A percentile compares a stretch with the other conserved stretches of the same genome.
These are phyloP conservation scores for Cinnamomum chago DNA, from an alignment of 164 flowering plant genomes.

Conservation along the genomic window DNA sequence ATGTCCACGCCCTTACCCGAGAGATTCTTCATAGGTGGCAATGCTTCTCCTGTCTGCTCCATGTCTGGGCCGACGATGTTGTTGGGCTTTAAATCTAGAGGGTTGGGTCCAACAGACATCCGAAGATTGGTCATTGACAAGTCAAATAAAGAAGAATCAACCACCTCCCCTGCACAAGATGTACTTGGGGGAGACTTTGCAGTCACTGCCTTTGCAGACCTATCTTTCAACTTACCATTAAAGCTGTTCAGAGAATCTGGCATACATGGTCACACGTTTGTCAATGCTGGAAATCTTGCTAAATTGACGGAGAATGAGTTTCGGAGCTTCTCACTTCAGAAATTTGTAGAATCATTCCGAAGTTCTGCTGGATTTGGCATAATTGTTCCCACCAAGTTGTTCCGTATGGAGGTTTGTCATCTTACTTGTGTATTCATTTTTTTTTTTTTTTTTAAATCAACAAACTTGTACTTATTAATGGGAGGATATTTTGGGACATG, in stretches of 20 bases:
- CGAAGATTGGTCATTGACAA: slow-evolving; percentile 42
- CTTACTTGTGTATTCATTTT: neutral
- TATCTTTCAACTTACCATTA: slow-evolving; percentile 83
- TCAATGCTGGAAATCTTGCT: slow-evolving; percentile 66
- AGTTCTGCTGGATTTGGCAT: slow-evolving; percentile 69
- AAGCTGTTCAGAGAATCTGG: slow-evolving; percentile 69
- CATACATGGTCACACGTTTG: slow-evolving; percentile 85
- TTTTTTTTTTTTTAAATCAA: too few relatives aligned
- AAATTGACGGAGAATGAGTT: slow-evolving; percentile 62
- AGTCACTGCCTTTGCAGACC: slow-evolving; percentile 79
- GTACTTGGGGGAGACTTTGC: slow-evolving; percentile 90
- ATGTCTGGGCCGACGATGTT: slow-evolving; percentile 71
- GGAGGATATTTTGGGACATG: neutral
- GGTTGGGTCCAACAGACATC: slow-evolving; percentile 76
- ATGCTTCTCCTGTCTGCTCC: slow-evolving; percentile 75
- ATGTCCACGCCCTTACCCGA: slow-evolving; percentile 63
- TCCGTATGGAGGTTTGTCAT: slow-evolving; percentile 86
- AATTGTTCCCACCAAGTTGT: slow-evolving; percentile 69
- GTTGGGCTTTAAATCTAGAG: slow-evolving; percentile 77
- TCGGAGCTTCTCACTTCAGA: slow-evolving; percentile 44
- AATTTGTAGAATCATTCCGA: slow-evolving; percentile 60
- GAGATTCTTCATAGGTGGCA: slow-evolving; percentile 86
- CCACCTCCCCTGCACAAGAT: slow-evolving; percentile 46
- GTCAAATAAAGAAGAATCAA: slow-evolving; percentile 32
- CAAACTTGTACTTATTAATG: too few relatives aligned